A percentile compares a stretch with the other conserved stretches of the same genome.
Conservation (phyloP, 345 rosid species). For the Ailanthus altissimus region DNA sequence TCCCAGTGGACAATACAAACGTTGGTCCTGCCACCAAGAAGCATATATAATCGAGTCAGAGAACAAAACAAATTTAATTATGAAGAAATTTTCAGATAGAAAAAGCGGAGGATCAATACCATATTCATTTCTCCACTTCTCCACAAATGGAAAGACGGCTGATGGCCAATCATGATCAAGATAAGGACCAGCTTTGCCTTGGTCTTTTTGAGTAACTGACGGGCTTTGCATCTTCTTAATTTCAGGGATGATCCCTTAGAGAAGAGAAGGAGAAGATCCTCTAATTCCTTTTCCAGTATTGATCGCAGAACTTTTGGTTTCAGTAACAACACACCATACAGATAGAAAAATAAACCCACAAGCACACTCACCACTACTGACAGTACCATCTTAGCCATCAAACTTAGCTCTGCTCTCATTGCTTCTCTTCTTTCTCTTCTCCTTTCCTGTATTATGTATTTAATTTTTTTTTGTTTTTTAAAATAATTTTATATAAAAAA, state of each 20-base stretch:
- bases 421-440: background rate
- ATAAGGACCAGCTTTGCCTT: background rate
- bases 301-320: constrained; percentile 34
- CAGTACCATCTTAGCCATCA: constrained; percentile 5
- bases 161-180: constrained; percentile 48
- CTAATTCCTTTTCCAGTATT: constrained; percentile 38
- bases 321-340: constrained; percentile 20
- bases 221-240: constrained; percentile 28
- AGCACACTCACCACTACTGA: constrained; percentile 28
- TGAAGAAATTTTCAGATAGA: background rate
- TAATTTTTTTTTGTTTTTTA: too few relatives aligned
- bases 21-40: constrained; percentile 36
- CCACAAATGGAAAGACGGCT: constrained; percentile 30
- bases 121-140: constrained; percentile 39
- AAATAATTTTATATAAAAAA: too few relatives aligned
- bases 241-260: constrained; percentile 46
- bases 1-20: constrained; percentile 50
- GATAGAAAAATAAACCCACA: constrained; percentile 11
- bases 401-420: constrained; percentile 10
- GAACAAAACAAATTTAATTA: background rate
- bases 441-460: too few relatives aligned
- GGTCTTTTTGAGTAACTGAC: background rate
- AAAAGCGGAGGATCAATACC: constrained; percentile 31
- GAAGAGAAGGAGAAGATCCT: constrained; percentile 45
- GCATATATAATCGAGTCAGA: too few relatives aligned